Evolutionary conservation across 2,329 filamentous ascomycete species (phyloP).

Genomic region (Metarhizium album): DNA sequence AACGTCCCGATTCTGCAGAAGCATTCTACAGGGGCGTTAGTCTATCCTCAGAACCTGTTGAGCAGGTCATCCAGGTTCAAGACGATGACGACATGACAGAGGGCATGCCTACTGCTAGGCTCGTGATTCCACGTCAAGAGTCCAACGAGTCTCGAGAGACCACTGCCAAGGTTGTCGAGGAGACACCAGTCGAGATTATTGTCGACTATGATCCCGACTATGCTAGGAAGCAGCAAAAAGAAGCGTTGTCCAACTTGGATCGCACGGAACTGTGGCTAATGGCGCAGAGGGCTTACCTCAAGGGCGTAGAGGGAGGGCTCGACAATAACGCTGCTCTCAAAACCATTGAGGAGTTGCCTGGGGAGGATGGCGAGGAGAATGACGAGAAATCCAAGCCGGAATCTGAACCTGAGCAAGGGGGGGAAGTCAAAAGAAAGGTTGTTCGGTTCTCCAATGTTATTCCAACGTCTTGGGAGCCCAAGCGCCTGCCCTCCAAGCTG

Average conservation of each 20-base stretch:
- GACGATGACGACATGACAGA: conserved; percentile 35
- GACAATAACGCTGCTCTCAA: conserved; percentile 26
- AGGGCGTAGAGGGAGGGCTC: conserved; percentile 44
- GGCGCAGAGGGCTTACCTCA: conserved; percentile 69
- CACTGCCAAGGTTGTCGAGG: conserved; percentile 30
- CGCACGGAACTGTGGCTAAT: conserved; percentile 79
- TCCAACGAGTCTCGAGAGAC: conserved; percentile 22
- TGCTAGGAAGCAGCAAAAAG: conserved; percentile 58
- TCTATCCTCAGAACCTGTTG: conserved; percentile 39
- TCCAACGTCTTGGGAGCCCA: conserved; percentile 33
- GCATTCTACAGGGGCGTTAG: conserved; percentile 28
- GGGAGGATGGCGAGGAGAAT: conserved; percentile 19
- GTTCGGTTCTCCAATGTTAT: conserved; percentile 60
- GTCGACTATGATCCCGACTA: conserved; percentile 68
- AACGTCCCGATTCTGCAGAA: conserved; percentile 26
- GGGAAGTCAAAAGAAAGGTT: conserved; percentile 50
- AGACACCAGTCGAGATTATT: conserved; percentile 53
- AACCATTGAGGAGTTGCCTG: conserved; percentile 24
- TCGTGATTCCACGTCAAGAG: conserved; percentile 23
- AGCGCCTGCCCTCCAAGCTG: conserved; percentile 41
- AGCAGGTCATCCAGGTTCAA: conserved; percentile 54
- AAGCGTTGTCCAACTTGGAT: conserved; percentile 64
- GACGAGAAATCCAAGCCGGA: conserved; percentile 9
- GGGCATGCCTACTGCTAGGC: conserved; percentile 58
- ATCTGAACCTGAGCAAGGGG: conserved; percentile 15